phyloP scores from a whole-genome alignment of 306 rosid species.

The Elaeagnus macrophylla region DNA sequence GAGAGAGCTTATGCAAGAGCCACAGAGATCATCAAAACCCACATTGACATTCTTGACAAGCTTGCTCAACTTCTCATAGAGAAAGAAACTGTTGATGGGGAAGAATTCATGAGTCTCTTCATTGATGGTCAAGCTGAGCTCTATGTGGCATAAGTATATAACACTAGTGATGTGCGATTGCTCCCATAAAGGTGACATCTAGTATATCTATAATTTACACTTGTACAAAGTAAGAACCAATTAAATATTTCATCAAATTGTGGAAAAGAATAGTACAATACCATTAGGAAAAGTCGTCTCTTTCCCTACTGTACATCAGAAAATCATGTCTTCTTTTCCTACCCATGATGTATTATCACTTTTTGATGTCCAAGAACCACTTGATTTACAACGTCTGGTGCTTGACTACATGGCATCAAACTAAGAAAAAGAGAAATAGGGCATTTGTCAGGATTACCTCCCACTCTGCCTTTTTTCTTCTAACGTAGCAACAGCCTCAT shows the following conservation, averaged over 20 bases:
- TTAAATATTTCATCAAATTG: constrained; percentile 40
- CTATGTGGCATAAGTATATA: constrained; percentile 32
- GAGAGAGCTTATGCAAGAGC: constrained; percentile 82
- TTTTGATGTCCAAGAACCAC: constrained; percentile 6
- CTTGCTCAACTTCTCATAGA: constrained; percentile 84
- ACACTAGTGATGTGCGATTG: background rate
- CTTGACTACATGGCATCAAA: background rate
- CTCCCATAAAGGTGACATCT: constrained; percentile 7
- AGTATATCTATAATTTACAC: constrained; percentile 31
- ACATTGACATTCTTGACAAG: constrained; percentile 90
- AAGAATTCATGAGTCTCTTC: constrained; percentile 88
- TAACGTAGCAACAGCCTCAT: constrained; percentile 53
- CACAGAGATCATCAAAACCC: constrained; percentile 59
- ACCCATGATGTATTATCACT: constrained; percentile 1
- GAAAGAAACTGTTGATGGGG: constrained; percentile 94
- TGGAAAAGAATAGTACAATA: constrained; percentile 16
- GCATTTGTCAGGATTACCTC: constrained; percentile 22
- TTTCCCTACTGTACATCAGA: too few species aligned
- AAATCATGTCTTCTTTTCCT: background rate
- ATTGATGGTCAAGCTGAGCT: constrained; percentile 86
- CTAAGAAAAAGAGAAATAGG: constrained; percentile 3
- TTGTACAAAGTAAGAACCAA: constrained; percentile 50
- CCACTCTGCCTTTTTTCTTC: constrained; percentile 54
- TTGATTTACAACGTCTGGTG: constrained; percentile 9
- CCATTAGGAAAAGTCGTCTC: constrained; percentile 17